Base-by-base conservation (phyloP, 805 yeast genomes). In the Cephaloascus fragrans region DNA sequence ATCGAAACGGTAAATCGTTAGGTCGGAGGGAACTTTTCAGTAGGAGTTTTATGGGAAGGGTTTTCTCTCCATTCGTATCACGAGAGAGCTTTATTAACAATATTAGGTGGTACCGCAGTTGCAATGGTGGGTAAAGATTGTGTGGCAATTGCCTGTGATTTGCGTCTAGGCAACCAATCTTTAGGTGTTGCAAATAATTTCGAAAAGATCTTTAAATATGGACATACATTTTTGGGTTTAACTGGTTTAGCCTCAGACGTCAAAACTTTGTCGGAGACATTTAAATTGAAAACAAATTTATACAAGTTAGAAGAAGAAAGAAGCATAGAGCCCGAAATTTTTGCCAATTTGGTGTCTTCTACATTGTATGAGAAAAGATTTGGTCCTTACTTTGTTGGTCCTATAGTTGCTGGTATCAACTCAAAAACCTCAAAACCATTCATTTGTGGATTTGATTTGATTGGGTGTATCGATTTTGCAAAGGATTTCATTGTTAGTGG, bases 101-200 rank as follows among this genome's bases (percentile, higher is more conserved):
- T 15, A n/a, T 59, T 42, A 62, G 87, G 97, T 65, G 98, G 99
- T 64, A 75, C 95, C 46, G 96, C 95, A 38, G 95, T 94, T 26
- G 98, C 98, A 47, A 93, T 93, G 99, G 82, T 82, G 19, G 99
- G 99, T 52, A 89, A 94, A 57, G 97, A 88, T 50, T 93, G 99
- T 70, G 89, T 93, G 40, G 98, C 97, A 23, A 88, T 93, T 53
- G 99, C 97, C 3, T 82, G 93, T 51, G 99, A 93, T 64, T 69
- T 93, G 55, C 80, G 97, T 53, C 69, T 93, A 45, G 99, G 99
- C 18, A 78, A 80, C 58, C 98, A 93, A 61, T 85, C 96, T 4
- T 69, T 93, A 18, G 97, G 97, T 40, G 77, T 93, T 36, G 70
- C 97, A 36, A 88, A 88, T 60, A 82, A 88, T 53, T 94, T 93